These are phyloP conservation scores for Colletotrichum liaoningense DNA, from an alignment of 2,329 filamentous ascomycete species.

Conservation along the genomic window DNA sequence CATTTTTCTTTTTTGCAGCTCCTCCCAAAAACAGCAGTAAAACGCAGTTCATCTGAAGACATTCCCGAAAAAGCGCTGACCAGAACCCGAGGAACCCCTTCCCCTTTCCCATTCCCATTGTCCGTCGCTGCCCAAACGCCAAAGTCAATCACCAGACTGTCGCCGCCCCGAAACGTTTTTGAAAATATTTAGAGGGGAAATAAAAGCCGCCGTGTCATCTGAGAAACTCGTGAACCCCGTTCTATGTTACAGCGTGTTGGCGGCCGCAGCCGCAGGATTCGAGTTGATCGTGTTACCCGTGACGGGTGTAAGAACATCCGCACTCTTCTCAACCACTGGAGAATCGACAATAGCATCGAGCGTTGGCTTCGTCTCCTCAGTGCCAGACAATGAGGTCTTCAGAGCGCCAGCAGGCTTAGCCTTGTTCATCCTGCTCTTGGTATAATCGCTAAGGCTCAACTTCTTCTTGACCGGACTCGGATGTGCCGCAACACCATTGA, in stretches of 20 bases:
- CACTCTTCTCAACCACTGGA: constrained; percentile 44
- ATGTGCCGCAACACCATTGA: constrained; percentile 57
- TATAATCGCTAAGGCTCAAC: constrained; percentile 74
- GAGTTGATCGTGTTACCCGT: constrained; percentile 19
- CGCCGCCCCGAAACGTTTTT: constrained; percentile 5
- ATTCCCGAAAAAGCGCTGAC: constrained; percentile 12
- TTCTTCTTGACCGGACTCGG: constrained; percentile 76
- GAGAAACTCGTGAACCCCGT: background rate
- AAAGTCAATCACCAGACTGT: constrained; percentile 18
- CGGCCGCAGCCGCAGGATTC: constrained; percentile 15
- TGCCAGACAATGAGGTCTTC: constrained; percentile 25
- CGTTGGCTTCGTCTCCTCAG: constrained; percentile 54
- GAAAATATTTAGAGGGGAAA: constrained; percentile 16
- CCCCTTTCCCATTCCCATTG: constrained; percentile 10
- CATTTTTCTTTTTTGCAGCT: constrained; percentile 8
- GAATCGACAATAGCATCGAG: constrained; percentile 49
- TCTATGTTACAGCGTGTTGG: constrained; percentile 47
- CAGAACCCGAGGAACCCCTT: constrained; percentile 10
- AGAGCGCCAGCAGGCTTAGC: constrained; percentile 36
- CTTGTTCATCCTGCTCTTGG: constrained; percentile 68
- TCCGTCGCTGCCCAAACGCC: constrained; percentile 32
- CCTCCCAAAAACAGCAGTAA: background rate
- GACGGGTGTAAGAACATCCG: constrained; percentile 36
- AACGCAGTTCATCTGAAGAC: background rate
- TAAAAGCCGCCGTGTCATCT: constrained; percentile 1